Base-by-base conservation (phyloP, 495 filamentous ascomycete genomes). In the Lindgomyces ingoldianus region DNA sequence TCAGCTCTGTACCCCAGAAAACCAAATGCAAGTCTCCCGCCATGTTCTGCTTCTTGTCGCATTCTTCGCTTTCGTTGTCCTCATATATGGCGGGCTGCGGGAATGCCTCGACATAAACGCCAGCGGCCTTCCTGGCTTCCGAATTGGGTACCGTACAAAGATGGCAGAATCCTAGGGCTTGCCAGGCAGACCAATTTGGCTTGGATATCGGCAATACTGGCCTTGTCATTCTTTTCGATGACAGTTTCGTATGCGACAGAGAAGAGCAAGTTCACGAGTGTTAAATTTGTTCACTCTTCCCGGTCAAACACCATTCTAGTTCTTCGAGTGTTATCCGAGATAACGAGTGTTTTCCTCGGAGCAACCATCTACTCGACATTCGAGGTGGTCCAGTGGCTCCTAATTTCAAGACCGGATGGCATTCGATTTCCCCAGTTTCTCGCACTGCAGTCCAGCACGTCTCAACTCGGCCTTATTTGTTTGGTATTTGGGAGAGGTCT, bases 351-450 rank as follows among this genome's bases (percentile, higher is more conserved):
- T 4, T 66, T 66, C 59, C 41, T 66, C 12, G 63, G 54, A 2
- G 47, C 22, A 6, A 54, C 19, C 18, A 58, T 66, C 8, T 36
- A 66, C 44, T 66, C 63, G 39, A 66, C 63, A 1, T 66, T 66
- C 22, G 63, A 66, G 30, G 56, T 66, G 8, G 63, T 66, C 1
- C 63, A 66, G 42, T 66, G 63, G 63, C 47, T 66, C 9, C 39
- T 66, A 14, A 66, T 66, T 22, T 66, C 63, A 33, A 19, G 56
- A 12, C 48, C 63, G 1, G 47, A 56, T 3, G 63, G 63, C 3
- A 60, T 66, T 19, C 47, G 49, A 10, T 27, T 66, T 3, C 63
- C 63, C 1, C 63, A 66, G 21, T 60, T 66, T 29, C 63, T 66
- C 19, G 55, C 63, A 12, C 29, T 66, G 1, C 63, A 66, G 29